Base-by-base conservation (phyloP, 169 alveolate species). In the Toxoplasma gondii region DNA sequence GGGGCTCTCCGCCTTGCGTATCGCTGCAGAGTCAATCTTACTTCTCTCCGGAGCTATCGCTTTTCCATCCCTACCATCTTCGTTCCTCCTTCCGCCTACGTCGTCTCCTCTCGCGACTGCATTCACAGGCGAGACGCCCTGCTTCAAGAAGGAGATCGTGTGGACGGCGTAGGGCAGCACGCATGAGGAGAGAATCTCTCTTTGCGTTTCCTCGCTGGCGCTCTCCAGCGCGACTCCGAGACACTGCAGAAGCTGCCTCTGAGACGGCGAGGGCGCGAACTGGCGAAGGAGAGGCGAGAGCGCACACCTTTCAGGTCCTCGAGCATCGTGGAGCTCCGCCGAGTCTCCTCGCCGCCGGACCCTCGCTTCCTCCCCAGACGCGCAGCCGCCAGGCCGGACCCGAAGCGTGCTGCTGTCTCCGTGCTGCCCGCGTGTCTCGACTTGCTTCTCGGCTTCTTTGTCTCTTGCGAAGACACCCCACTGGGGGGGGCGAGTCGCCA, bases 401-500 rank as follows among this genome's bases (percentile, higher is more conserved):
- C 58, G 12, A 49, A 12, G 58, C 4, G 58, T 12, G 4, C 58
- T 12, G 58, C 58, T 12, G 58, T 49, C 58, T 49, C 58, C 58
- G 12, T 49, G 58, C 12, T n/a, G n/a, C 4, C 58, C 58, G 4
- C 22, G 58, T 49, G 22, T 49, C 58, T 49, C 58, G 4, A 12
- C 12, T 49, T 12, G 58, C 58, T 12, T 49, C 12, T 12, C 74
- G 74, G 7, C 74, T 64, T 64, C n/a, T 64, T 27, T 64, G 74
- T 49, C 12, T 7, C 22, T 49, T 12, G 74, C 24, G 31, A 64
- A 31, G 7, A 16, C 34, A 64, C 34, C 74, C 74, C 74, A 16
- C 74, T 22, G 74, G n/a, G 74, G 74, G 44, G 86, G 44, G 9
- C 86, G 86, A 1, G 86, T 78, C 29, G 86, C 86, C 44, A 78